Conservation (phyloP, 106 monocot genomes). For the Dioscorea alata region DNA sequence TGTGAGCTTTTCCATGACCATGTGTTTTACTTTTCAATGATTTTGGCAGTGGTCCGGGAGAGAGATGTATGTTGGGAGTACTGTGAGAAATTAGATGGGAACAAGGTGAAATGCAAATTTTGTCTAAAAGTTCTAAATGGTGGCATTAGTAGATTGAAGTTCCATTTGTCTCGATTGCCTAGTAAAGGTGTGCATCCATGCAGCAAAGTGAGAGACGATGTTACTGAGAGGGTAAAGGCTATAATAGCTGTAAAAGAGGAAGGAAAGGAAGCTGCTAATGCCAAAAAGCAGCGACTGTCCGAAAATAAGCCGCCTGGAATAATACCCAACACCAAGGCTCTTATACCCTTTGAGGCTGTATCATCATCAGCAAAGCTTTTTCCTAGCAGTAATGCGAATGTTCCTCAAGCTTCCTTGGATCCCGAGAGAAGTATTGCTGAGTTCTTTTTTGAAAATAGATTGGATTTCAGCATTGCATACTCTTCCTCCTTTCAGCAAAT, state of each 20-base stretch:
- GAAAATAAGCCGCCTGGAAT: slow-evolving; percentile 30
- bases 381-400: slow-evolving; percentile 5
- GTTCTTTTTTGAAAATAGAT: slow-evolving; percentile 90
- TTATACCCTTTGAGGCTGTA: slow-evolving; percentile 18
- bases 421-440: slow-evolving; percentile 79
- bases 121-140: slow-evolving; percentile 86
- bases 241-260: slow-evolving; percentile 79
- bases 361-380: slow-evolving; percentile 30
- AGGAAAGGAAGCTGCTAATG: slow-evolving; percentile 46
- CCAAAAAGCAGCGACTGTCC: slow-evolving; percentile 46
- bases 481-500: slow-evolving; percentile 69
- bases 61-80: slow-evolving; percentile 97
- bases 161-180: slow-evolving; percentile 73
- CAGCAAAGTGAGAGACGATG: slow-evolving; percentile 70
- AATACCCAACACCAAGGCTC: slow-evolving; percentile 16
- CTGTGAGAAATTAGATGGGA: slow-evolving; percentile 92
- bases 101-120: slow-evolving; percentile 93
- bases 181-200: slow-evolving; percentile 96
- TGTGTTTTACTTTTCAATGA: not conserved
- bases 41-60: slow-evolving; percentile 78
- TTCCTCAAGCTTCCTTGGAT: slow-evolving; percentile 41
- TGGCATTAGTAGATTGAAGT: slow-evolving; percentile 93
- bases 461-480: slow-evolving; percentile 68
- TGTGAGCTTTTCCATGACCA: too few relatives aligned
- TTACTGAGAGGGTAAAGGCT: slow-evolving; percentile 76